Percentiles rank a stretch among this genome's conserved stretches.
These are phyloP conservation scores for Penicillium angulare DNA, from an alignment of 495 filamentous ascomycete species.

Conservation along the genomic window DNA sequence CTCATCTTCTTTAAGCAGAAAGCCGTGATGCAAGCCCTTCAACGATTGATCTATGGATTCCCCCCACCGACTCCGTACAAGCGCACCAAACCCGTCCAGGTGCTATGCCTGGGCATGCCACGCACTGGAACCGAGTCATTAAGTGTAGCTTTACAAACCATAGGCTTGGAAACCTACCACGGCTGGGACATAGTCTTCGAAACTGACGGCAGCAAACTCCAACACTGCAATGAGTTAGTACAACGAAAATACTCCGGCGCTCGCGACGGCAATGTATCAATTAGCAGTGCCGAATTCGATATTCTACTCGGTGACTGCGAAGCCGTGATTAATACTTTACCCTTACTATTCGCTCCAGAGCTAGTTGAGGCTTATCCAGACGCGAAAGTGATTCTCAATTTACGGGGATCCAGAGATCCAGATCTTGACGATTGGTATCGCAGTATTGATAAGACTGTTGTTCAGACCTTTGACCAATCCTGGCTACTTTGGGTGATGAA, in stretches of 20 bases:
- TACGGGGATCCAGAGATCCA: too few species aligned
- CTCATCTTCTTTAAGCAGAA: too few species aligned
- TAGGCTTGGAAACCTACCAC: slow-evolving; percentile 13
- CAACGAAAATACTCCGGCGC: slow-evolving; percentile 3
- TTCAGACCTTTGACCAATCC: too few species aligned
- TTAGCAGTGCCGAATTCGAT: slow-evolving; percentile 1
- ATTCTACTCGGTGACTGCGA: slow-evolving; percentile 1
- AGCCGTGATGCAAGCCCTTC: slow-evolving; percentile 4
- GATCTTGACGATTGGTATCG: slow-evolving; percentile 45
- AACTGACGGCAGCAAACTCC: slow-evolving; percentile 9
- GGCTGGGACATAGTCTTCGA: too few species aligned
- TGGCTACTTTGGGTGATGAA: slow-evolving; percentile 10
- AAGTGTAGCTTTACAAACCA: slow-evolving; percentile 3
- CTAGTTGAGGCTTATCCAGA: slow-evolving; percentile 58
- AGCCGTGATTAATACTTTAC: neutral
- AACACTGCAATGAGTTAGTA: slow-evolving; percentile 5
- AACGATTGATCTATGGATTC: slow-evolving; percentile 10
- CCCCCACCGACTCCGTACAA: slow-evolving; percentile 8
- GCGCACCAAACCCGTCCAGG: slow-evolving; percentile 14
- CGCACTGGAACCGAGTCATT: slow-evolving; percentile 17
- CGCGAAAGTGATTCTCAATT: slow-evolving; percentile 56
- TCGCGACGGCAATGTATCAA: too few species aligned
- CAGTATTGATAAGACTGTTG: slow-evolving; percentile 13
- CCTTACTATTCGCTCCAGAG: slow-evolving; percentile 49
- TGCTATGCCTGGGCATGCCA: slow-evolving; percentile 15